phyloP scores from a whole-genome alignment of 192 early-diverging fungal genomes.

The Entomortierella chlamydospora region DNA sequence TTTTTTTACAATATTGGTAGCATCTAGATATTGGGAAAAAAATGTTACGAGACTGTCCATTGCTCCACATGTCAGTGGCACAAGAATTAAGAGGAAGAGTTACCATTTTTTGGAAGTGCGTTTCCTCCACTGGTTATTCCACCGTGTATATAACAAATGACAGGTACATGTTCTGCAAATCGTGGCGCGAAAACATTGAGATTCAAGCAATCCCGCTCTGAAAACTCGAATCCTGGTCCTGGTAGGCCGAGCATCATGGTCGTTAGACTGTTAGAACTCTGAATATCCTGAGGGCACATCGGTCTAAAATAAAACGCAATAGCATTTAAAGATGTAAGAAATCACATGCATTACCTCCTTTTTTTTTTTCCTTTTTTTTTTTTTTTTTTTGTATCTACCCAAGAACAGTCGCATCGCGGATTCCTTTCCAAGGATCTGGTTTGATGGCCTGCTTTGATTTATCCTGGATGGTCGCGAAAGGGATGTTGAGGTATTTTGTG shows the following conservation, averaged over 20 bases:
- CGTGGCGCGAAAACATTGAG: conserved; percentile 46
- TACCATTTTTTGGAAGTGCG: conserved; percentile 46
- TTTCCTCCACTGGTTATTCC: conserved; percentile 39
- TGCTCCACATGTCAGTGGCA: too few species aligned
- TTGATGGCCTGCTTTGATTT: conserved; percentile 10
- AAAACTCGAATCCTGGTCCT: conserved; percentile 47
- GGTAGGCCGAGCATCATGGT: conserved; percentile 37
- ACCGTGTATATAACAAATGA: conserved; percentile 53
- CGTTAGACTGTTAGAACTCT: conserved; percentile 27
- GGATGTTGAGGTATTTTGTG: conserved; percentile 41
- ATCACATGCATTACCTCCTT: not conserved
- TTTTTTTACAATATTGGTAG: conserved; percentile 48
- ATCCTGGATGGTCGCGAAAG: conserved; percentile 36
- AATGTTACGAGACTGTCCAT: too few species aligned
- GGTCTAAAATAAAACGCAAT: conserved; percentile 12
- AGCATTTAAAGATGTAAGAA: not conserved
- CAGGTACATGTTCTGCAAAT: conserved; percentile 14
- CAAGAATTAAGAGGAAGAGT: too few species aligned
- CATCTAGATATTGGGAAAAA: too few species aligned
- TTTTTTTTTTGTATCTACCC: conserved; percentile 25
- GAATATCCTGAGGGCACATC: conserved; percentile 43
- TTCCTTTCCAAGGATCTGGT: conserved; percentile 38
- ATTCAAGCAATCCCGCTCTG: conserved; percentile 46
- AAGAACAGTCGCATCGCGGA: conserved; percentile 40
- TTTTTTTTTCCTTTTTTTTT: not conserved